Percentiles rank a stretch among this genome's conserved stretches.
phyloP scores from a whole-genome alignment of 2,329 filamentous ascomycete genomes.

The Aspergillus ochraceus region DNA sequence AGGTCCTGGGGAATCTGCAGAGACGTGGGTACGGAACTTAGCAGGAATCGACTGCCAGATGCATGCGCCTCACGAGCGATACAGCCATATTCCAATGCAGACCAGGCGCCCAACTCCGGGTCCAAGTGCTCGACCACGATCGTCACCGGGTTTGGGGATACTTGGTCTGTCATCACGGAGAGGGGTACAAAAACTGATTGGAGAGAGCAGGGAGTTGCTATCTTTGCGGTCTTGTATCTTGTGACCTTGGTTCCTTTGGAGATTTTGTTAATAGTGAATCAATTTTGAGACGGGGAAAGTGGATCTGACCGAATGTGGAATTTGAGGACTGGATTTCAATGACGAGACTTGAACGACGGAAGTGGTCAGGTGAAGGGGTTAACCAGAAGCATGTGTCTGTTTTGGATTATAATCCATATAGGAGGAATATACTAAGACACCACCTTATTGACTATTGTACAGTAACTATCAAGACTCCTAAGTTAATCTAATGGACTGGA shows the following conservation, averaged over 20 bases:
- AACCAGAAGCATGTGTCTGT: no score
- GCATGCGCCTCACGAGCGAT: constrained; percentile 79
- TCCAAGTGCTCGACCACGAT: constrained; percentile 98
- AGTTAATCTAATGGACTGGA: no score
- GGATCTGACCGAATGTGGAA: neutral
- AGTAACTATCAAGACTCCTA: no score
- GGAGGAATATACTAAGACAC: no score
- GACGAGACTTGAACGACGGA: neutral
- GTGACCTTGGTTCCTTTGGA: neutral
- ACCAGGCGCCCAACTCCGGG: constrained; percentile 91
- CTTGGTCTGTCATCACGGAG: constrained; percentile 26
- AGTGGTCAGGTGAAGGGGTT: neutral
- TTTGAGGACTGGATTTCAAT: neutral
- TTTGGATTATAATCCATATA: no score
- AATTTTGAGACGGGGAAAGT: neutral
- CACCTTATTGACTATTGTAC: no score
- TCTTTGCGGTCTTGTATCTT: neutral
- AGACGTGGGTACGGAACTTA: constrained; percentile 73
- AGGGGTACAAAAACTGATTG: neutral
- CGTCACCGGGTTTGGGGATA: constrained; percentile 55
- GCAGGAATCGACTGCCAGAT: constrained; percentile 68
- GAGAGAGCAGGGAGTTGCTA: neutral
- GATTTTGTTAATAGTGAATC: neutral
- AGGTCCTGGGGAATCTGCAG: constrained; percentile 64
- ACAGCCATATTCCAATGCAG: constrained; percentile 83